phyloP scores from a whole-genome alignment of 495 filamentous ascomycete species.

The Talaromyces proteolyticus region DNA sequence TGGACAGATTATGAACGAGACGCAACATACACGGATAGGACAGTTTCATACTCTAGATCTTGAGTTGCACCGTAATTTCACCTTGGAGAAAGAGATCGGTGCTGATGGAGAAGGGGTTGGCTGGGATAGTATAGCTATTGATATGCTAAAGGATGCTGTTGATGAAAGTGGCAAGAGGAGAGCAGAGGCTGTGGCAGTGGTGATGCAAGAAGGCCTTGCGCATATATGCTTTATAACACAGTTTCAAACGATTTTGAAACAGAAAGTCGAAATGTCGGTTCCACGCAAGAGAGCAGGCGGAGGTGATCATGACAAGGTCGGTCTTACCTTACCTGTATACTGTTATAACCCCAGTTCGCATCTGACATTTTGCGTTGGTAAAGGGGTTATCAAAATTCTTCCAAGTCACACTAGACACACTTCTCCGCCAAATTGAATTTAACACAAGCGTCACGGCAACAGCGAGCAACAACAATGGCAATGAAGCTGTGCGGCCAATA shows the following conservation, averaged over 20 bases:
- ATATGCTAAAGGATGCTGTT: conserved; percentile 71
- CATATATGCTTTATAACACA: conserved; percentile 94
- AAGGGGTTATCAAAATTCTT: conserved; percentile 76
- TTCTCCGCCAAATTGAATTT: conserved; percentile 76
- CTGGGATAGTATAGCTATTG: conserved; percentile 87
- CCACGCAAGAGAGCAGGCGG: conserved; percentile 67
- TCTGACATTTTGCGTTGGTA: conserved; percentile 7
- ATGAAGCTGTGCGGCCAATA: conserved; percentile 53
- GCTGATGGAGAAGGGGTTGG: conserved; percentile 49
- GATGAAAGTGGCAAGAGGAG: conserved; percentile 61
- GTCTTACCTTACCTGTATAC: no score
- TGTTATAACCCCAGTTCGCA: not conserved
- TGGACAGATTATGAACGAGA: conserved; percentile 77
- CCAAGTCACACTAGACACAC: conserved; percentile 65
- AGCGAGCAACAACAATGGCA: conserved; percentile 22
- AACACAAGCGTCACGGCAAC: conserved; percentile 32
- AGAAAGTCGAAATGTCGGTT: conserved; percentile 76
- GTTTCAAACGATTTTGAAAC: conserved; percentile 80
- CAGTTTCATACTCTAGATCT: conserved; percentile 88
- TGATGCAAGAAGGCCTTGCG: conserved; percentile 92
- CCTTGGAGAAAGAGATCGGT: conserved; percentile 58
- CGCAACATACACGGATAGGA: conserved; percentile 74
- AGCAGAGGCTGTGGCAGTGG: conserved; percentile 77
- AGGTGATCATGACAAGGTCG: conserved; percentile 60
- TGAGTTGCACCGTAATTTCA: conserved; percentile 83